Conservation (phyloP, 139 green algal species). For the Nannochloris sp. region DNA sequence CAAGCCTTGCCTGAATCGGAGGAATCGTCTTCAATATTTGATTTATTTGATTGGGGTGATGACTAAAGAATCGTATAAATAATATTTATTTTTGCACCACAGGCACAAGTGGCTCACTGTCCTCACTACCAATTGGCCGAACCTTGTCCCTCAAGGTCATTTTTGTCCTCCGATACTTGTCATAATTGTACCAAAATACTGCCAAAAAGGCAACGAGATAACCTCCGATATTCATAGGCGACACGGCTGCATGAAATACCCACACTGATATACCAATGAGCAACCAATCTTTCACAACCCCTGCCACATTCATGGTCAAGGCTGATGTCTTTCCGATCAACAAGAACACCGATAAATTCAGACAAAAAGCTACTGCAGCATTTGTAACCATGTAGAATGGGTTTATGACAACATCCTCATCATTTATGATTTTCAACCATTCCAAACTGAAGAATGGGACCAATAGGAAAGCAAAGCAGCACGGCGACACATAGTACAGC, state of each 20-base stretch:
- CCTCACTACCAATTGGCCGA: neutral
- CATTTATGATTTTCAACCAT: conserved; percentile 20
- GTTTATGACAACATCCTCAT: conserved; percentile 46
- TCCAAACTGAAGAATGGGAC: conserved; percentile 28
- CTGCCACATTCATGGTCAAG: conserved; percentile 90
- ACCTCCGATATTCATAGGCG: conserved; percentile 65
- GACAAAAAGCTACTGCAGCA: conserved; percentile 67
- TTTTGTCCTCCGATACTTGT: conserved; percentile 2
- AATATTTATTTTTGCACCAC: neutral
- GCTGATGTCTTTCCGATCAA: conserved; percentile 83
- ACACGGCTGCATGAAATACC: conserved; percentile 73
- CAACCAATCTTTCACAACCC: conserved; percentile 96
- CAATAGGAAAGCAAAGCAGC: conserved; percentile 3
- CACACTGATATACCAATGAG: conserved; percentile 81
- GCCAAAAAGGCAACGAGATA: conserved; percentile 46
- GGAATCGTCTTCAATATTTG: neutral
- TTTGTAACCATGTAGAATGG: conserved; percentile 78
- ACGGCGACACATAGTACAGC: conserved; percentile 68
- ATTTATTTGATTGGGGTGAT: neutral
- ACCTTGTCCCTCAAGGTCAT: neutral
- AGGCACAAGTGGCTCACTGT: neutral
- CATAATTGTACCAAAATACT: conserved; percentile 21
- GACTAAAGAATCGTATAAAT: conserved; percentile 6
- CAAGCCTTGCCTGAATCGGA: too few species aligned
- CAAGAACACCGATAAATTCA: conserved; percentile 66